Evolutionary conservation across 306 rosid species (phyloP).

Genomic region (Prunus salicina): DNA sequence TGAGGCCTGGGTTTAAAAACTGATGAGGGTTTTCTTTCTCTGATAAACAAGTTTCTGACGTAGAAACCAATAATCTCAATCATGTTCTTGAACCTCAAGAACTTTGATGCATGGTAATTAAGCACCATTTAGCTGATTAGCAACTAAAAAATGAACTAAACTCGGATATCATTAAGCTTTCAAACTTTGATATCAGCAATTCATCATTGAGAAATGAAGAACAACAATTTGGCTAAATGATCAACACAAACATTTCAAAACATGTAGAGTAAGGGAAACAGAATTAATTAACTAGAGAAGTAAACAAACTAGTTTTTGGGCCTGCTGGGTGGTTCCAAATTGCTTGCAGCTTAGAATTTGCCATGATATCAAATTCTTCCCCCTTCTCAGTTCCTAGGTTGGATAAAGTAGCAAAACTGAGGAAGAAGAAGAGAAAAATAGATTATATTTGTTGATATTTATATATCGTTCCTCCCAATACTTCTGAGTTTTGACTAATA

Average conservation of each 20-base stretch:
- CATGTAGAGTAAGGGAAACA: neutral
- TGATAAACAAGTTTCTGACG: neutral
- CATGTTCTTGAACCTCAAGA: neutral
- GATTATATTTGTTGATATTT: no score
- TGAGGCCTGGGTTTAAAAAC: no score
- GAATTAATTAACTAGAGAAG: neutral
- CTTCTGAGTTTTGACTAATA: neutral
- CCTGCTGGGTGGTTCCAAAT: slow-evolving; percentile 24
- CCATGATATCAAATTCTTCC: neutral
- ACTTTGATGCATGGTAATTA: neutral
- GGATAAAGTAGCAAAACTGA: neutral
- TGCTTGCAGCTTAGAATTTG: slow-evolving; percentile 12
- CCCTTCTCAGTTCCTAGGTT: neutral
- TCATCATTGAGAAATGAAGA: neutral
- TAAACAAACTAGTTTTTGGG: slow-evolving; percentile 15
- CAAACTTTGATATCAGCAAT: neutral
- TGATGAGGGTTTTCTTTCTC: no score
- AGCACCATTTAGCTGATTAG: neutral
- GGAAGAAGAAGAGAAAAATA: neutral
- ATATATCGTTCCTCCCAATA: neutral
- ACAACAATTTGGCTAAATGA: neutral
- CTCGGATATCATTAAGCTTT: no score
- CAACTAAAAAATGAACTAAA: no score
- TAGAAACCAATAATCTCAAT: neutral
- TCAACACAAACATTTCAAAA: neutral